Evolutionary conservation across 441 rosid genomes (phyloP), one percentile per base, ranked within the genome.

Genomic region (Brassica hybrid): DNA sequence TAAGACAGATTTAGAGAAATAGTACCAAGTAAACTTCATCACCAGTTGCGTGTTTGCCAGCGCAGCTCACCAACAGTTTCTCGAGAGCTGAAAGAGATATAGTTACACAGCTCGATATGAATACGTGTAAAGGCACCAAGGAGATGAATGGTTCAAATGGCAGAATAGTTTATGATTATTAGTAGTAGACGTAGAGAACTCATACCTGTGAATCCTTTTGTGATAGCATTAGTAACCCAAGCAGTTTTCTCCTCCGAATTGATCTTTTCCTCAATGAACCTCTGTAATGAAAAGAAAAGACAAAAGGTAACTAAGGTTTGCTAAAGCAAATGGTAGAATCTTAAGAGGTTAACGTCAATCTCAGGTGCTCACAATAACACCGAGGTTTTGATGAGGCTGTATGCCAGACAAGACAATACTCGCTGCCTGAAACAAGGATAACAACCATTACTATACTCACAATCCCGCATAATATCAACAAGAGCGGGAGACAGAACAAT

Each of bases 41-140:
- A 65, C 94, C 96, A 11, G 90, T 91, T 0, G 96, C 93, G 82
- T 87, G 88, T 83, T 79, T 87, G 69, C 97, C 91, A 72, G 96
- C 83, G 52, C 73, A 83, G 69, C 72, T 86, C 69, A 82, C 86
- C 66, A 94, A 83, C 63, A 92, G 86, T 83, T 84, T 84, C 88
- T 91, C 97, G 8, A 91, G 90, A 17, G 92, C 93, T 94, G 86
- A 74, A 74, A 83, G 25, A 56, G 62, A 83, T 11, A 25, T 14
- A 13, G 12, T 41, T 57, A 74, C 25, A 32, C 14, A 69, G 65
- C 17, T 48, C 68, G 5, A 8, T 19, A 25, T 43, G 45, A 43
- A 67, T 12, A 62, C 2, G 10, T 23, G 14, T 66, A 34, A 34
- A 57, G 1, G 1, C 72, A 32, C 4, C 27, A 50, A 67, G 3